Percentiles rank a stretch among this genome's conserved stretches.
These are phyloP conservation scores for Leucosporidium yakuticum DNA, from an alignment of 768 basidiomycete species.

Conservation along the genomic window DNA sequence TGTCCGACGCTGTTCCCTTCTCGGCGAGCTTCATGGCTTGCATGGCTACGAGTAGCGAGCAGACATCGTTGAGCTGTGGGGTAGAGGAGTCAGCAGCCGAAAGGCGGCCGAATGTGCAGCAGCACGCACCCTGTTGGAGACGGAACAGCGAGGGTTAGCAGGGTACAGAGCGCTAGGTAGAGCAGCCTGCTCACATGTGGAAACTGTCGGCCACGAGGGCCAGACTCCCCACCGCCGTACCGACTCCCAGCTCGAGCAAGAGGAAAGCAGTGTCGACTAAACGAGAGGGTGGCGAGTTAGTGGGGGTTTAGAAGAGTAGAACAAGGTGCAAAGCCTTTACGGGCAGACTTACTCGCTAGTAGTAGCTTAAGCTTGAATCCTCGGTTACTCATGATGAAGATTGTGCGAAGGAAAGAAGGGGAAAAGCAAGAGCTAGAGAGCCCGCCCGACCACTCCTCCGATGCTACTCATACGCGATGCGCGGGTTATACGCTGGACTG, in stretches of 20 bases:
- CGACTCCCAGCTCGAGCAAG: conserved; percentile 73
- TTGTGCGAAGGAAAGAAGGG: too few species aligned
- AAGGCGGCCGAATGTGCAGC: background rate
- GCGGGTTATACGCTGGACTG: too few species aligned
- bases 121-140: background rate
- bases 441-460: too few species aligned
- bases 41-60: conserved; percentile 83
- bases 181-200: conserved; percentile 61
- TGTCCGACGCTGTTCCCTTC: conserved; percentile 51
- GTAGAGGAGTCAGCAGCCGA: conserved; percentile 2
- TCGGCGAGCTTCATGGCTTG: conserved; percentile 88
- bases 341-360: conserved; percentile 9
- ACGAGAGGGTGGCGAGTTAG: background rate
- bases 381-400: conserved; percentile 4
- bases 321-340: too few species aligned
- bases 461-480: too few species aligned
- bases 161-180: background rate
- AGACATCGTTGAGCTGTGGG: conserved; percentile 61
- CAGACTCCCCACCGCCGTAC: conserved; percentile 46
- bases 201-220: conserved; percentile 87
- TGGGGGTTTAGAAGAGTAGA: too few species aligned
- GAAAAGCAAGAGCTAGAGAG: too few species aligned
- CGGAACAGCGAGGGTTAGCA: background rate
- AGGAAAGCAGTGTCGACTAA: conserved; percentile 77
- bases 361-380: conserved; percentile 34